These are phyloP conservation scores for Blastocystis sp. DNA, from an alignment of 352 stramenopile genomes.

Conservation along the genomic window DNA sequence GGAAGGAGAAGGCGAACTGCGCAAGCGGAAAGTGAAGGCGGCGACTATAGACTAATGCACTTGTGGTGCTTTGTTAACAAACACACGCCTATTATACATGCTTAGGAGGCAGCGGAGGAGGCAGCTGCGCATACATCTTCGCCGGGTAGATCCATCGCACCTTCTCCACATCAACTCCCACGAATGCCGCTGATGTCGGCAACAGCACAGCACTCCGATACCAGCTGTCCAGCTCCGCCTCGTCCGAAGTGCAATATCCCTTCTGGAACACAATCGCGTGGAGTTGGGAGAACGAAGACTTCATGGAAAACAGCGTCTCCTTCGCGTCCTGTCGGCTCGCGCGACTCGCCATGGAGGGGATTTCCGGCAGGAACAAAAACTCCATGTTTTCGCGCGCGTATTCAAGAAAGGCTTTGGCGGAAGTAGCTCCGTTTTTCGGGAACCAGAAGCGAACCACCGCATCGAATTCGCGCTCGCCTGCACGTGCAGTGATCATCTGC, in stretches of 20 bases:
- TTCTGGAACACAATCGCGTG: neutral
- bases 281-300: neutral
- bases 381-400: neutral
- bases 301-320: neutral
- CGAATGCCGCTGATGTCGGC: neutral
- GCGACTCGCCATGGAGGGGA: neutral
- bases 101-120: neutral
- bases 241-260: neutral
- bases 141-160: neutral
- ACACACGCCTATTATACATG: neutral
- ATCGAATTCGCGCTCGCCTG: neutral
- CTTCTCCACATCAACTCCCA: neutral
- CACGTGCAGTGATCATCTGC: neutral
- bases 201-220: neutral
- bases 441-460: neutral
- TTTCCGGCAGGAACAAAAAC: neutral
- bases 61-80: neutral
- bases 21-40: neutral
- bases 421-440: neutral
- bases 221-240: neutral
- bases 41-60: too few relatives aligned
- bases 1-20: neutral
- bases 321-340: neutral
- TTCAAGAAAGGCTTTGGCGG: neutral
- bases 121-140: neutral